A percentile compares a stretch with the other conserved stretches of the same genome.
phyloP scores from a whole-genome alignment of 225 moss, liverwort and hornwort species.

The Polytrichum commune region DNA sequence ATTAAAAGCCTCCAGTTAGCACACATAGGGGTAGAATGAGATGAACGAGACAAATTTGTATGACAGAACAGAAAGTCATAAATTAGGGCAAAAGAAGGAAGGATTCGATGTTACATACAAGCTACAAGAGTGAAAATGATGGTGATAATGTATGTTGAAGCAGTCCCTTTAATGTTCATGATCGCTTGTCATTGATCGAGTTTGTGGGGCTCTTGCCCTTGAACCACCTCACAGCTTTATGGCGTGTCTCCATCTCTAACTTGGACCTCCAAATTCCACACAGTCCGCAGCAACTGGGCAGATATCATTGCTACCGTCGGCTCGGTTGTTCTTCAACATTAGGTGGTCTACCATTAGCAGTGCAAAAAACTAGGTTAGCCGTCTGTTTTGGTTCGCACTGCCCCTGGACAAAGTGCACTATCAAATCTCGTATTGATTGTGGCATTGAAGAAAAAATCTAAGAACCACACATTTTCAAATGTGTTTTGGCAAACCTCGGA shows the following conservation, averaged over 20 bases:
- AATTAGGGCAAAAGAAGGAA: not conserved
- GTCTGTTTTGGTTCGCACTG: too few species aligned
- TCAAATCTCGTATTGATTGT: too few species aligned
- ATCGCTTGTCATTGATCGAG: constrained; percentile 34
- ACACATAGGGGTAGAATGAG: too few species aligned
- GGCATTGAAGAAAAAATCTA: too few species aligned
- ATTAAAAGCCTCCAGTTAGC: too few species aligned
- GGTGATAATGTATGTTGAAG: constrained; percentile 21
- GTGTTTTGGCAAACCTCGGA: too few species aligned
- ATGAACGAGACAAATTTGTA: too few species aligned
- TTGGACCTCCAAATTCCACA: constrained; percentile 7
- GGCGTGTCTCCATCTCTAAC: constrained; percentile 18
- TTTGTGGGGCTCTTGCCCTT: constrained; percentile 17
- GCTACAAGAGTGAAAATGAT: constrained; percentile 17
- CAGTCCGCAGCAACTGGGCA: not conserved
- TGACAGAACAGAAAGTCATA: not conserved
- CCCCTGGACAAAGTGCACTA: too few species aligned
- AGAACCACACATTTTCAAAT: too few species aligned
- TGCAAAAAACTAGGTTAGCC: too few species aligned
- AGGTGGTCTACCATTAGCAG: too few species aligned
- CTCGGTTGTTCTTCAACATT: not conserved
- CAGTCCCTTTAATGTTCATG: constrained; percentile 32
- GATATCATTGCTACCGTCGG: not conserved
- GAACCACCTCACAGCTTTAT: constrained; percentile 6
- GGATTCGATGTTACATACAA: constrained; percentile 15